Percentiles rank a stretch among this genome's conserved stretches.
phyloP scores from a whole-genome alignment of 768 basidiomycete genomes.

The Termitomyces eurrhizus region DNA sequence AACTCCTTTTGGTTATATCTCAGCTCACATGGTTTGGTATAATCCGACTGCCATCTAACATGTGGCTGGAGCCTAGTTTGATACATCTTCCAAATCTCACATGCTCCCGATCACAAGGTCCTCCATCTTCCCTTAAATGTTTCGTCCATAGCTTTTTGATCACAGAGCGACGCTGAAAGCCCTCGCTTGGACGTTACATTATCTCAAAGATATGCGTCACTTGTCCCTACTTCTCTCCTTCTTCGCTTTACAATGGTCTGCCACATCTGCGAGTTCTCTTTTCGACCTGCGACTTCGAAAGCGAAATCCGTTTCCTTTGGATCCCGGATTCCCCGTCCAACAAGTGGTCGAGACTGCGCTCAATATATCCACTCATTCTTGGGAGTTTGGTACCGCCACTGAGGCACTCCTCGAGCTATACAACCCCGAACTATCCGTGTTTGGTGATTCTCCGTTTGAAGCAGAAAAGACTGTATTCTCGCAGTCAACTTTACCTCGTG shows the following conservation, averaged over 20 bases:
- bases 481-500: slow-evolving; percentile 1
- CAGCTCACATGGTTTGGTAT: not conserved
- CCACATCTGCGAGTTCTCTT: not conserved
- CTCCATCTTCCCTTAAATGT: not conserved
- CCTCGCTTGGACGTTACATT: not conserved
- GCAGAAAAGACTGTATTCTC: not conserved
- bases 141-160: not conserved
- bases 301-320: slow-evolving; percentile 14
- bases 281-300: too few species aligned
- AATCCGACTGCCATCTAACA: not conserved
- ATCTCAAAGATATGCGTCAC: not conserved
- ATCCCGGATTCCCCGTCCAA: slow-evolving; percentile 25
- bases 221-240: not conserved
- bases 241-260: not conserved
- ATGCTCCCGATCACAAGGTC: not conserved
- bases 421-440: slow-evolving; percentile 23
- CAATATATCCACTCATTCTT: slow-evolving; percentile 25
- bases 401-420: slow-evolving; percentile 27
- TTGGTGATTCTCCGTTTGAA: slow-evolving; percentile 22
- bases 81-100: not conserved
- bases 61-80: not conserved
- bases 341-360: slow-evolving; percentile 19
- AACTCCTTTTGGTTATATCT: not conserved
- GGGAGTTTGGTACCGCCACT: slow-evolving; percentile 28
- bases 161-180: not conserved